These are phyloP conservation scores for Cantharellus anzutake DNA, from an alignment of 768 basidiomycete genomes.

Conservation along the genomic window DNA sequence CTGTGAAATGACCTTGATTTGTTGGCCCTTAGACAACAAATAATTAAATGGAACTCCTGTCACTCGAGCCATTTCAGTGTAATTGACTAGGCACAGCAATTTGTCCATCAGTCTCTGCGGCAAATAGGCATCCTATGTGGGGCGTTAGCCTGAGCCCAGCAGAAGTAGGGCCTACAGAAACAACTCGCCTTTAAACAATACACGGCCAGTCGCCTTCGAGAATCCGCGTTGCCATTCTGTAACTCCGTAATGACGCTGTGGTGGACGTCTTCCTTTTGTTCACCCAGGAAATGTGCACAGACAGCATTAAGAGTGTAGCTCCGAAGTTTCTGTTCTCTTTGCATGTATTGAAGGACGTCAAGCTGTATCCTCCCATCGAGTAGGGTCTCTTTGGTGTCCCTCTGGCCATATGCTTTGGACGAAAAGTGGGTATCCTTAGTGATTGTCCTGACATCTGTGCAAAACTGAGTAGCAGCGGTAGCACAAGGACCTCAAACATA, in stretches of 20 bases:
- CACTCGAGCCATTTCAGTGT: conserved; percentile 97
- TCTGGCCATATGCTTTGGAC: conserved; percentile 91
- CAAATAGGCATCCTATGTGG: conserved; percentile 78
- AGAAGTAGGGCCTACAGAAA: neutral
- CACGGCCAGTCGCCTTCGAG: conserved; percentile 78
- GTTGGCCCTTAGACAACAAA: conserved; percentile 83
- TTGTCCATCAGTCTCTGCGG: conserved; percentile 94
- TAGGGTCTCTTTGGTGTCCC: conserved; percentile 84
- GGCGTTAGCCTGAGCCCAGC: neutral
- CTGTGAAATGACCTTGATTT: conserved; percentile 96
- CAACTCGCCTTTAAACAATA: conserved; percentile 81
- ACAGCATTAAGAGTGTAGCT: conserved; percentile 97
- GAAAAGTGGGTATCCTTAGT: conserved; percentile 93
- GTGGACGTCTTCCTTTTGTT: conserved; percentile 99
- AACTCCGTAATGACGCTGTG: conserved; percentile 96
- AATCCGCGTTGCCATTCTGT: conserved; percentile 92
- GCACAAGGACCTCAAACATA: conserved; percentile 19
- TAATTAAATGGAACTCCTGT: conserved; percentile 99
- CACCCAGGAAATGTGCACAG: conserved; percentile 91
- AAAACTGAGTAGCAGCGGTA: neutral
- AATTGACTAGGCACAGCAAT: conserved; percentile 98
- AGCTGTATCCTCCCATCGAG: conserved; percentile 89
- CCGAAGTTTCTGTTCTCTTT: conserved; percentile 90
- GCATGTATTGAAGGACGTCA: conserved; percentile 95
- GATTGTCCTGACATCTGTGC: conserved; percentile 50